phyloP scores from a whole-genome alignment of 1,284 basidiomycete species.

The Mixia osmundae region DNA sequence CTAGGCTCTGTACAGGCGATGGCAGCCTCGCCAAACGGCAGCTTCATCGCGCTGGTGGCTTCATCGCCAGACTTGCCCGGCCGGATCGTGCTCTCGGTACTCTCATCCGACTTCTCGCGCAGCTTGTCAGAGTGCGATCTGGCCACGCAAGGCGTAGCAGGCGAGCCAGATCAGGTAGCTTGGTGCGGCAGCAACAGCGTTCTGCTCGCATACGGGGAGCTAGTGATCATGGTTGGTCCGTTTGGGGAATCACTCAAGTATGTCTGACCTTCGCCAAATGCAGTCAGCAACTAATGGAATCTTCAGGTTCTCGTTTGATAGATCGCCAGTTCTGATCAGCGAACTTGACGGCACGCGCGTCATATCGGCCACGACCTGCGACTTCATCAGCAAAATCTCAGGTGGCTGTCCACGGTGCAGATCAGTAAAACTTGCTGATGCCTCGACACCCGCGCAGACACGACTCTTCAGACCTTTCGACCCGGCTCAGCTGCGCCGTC shows the following conservation, averaged over 20 bases:
- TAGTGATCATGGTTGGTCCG: slow-evolving; percentile 68
- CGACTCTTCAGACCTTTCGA: slow-evolving; percentile 56
- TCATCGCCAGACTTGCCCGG: slow-evolving; percentile 6
- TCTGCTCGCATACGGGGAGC: slow-evolving; percentile 55
- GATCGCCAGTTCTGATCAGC: slow-evolving; percentile 49
- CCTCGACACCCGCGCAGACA: slow-evolving; percentile 27
- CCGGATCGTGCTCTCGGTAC: slow-evolving; percentile 56
- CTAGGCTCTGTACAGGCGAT: slow-evolving; percentile 72
- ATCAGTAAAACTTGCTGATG: not conserved
- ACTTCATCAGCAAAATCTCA: slow-evolving; percentile 82
- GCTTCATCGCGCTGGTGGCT: slow-evolving; percentile 60
- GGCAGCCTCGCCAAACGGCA: slow-evolving; percentile 74
- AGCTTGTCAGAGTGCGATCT: slow-evolving; percentile 67
- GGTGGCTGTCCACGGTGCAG: slow-evolving; percentile 26
- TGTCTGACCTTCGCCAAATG: slow-evolving; percentile 18
- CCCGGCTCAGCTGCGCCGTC: slow-evolving; percentile 81
- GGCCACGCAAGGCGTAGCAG: slow-evolving; percentile 16
- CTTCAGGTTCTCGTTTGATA: slow-evolving; percentile 50
- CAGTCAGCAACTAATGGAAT: no score
- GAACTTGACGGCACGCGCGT: slow-evolving; percentile 75
- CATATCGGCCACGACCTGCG: slow-evolving; percentile 50
- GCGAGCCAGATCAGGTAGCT: slow-evolving; percentile 36
- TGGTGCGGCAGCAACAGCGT: slow-evolving; percentile 98
- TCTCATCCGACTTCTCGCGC: slow-evolving; percentile 73
- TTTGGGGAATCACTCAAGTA: slow-evolving; percentile 68